These are phyloP conservation scores for Mycena leptocephala DNA, from an alignment of 768 basidiomycete species.

Conservation along the genomic window DNA sequence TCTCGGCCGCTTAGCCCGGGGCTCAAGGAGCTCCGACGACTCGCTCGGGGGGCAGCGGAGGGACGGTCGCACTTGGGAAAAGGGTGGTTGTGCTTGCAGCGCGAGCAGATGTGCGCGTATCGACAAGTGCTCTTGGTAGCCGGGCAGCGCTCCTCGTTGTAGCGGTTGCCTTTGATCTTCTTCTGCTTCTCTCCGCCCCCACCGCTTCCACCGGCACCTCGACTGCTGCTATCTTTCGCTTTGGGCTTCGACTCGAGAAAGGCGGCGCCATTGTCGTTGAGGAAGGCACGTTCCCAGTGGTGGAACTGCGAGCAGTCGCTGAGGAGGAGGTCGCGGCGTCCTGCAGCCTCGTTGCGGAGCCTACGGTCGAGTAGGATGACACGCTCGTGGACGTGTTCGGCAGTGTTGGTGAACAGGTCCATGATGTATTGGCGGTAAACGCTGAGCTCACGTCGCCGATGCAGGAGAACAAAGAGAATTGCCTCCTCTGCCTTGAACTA, in stretches of 20 bases:
- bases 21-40: no score
- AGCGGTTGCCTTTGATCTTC: conserved; percentile 14
- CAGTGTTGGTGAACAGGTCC: conserved; percentile 36
- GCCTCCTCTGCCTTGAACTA: conserved; percentile 37
- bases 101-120: conserved; percentile 38
- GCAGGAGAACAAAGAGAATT: conserved; percentile 42
- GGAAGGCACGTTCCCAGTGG: conserved; percentile 16
- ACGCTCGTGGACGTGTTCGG: background rate
- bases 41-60: no score
- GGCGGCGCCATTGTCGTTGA: conserved; percentile 14
- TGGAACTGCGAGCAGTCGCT: conserved; percentile 26
- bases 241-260: conserved; percentile 2
- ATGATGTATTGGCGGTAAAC: conserved; percentile 43
- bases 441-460: conserved; percentile 40
- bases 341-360: conserved; percentile 34
- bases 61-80: conserved; percentile 10
- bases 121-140: conserved; percentile 5
- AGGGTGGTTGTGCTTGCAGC: conserved; percentile 23
- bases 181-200: background rate
- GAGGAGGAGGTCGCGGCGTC: conserved; percentile 37
- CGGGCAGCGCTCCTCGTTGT: conserved; percentile 31
- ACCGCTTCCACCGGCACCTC: background rate
- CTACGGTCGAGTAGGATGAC: conserved; percentile 49
- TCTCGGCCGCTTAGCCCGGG: no score
- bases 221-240: background rate